Conservation (phyloP, 345 rosid species). For the Melastoma malabathricum region DNA sequence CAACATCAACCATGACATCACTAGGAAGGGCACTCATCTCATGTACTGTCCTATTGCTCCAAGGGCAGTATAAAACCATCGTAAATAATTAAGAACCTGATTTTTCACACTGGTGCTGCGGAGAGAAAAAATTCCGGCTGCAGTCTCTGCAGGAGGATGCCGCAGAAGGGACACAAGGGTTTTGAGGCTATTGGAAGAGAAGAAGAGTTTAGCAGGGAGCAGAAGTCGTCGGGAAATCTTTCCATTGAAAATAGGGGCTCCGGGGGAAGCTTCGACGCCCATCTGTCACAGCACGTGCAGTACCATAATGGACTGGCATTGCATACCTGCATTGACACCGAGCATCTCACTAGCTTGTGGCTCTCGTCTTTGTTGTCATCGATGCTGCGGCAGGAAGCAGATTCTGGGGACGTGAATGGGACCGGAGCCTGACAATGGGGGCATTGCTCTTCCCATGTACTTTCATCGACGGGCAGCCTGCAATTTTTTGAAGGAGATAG, state of each 20-base stretch:
- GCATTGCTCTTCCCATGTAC: constrained; percentile 49
- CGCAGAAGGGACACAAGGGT: constrained; percentile 69
- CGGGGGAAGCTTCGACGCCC: constrained; percentile 39
- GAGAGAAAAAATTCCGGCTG: constrained; percentile 54
- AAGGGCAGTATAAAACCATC: no score
- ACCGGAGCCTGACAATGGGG: constrained; percentile 48
- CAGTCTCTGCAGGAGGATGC: constrained; percentile 54
- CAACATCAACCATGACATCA: no score
- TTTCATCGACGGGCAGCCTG: constrained; percentile 19
- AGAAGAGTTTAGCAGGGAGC: constrained; percentile 12
- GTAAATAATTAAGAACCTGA: not conserved
- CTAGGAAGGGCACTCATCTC: no score
- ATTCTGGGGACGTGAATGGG: constrained; percentile 56
- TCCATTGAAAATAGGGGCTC: constrained; percentile 36
- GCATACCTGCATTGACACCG: constrained; percentile 72
- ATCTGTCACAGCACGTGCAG: constrained; percentile 77
- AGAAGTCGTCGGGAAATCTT: constrained; percentile 28
- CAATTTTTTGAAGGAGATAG: not conserved
- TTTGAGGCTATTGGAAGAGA: constrained; percentile 16
- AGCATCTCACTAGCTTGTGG: constrained; percentile 61
- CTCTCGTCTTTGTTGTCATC: constrained; percentile 14
- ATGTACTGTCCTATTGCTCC: no score
- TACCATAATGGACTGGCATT: constrained; percentile 44
- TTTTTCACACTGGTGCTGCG: constrained; percentile 1
- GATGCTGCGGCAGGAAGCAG: constrained; percentile 36